Evolutionary conservation across 306 rosid genomes (phyloP), one percentile per base, ranked within the genome.

Genomic region (Luffa aegyptiaca): DNA sequence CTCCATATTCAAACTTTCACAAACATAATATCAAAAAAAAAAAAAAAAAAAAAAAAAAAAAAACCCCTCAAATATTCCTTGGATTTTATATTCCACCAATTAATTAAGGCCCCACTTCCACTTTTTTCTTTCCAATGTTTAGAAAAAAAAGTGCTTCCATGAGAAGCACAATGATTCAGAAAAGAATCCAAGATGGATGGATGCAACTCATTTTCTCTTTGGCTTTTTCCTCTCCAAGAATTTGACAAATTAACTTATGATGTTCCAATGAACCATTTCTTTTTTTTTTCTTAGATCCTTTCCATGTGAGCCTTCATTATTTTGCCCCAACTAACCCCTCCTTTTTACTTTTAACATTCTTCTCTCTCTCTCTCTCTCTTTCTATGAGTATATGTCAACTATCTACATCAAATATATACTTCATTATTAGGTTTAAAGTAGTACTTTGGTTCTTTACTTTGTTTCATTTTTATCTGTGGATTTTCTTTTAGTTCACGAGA

Each of bases 301-400:
- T 80, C 84, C 96, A 91, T 86, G 96, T 89, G 96, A 86, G 78
- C 79, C 76, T 91, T 89, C 89, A 89, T 91, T 84, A 91, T 91
- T 89, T 79, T 81, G 83, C 82, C 37, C 35, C 36, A 5, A 16
- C 42, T 59, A n/a, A 26, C 2, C 44, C 6, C 20, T 45, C 5
- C 76, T 62, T 58, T 20, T 75, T 16, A 6, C 33, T 36, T 20
- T 42, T 37, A 10, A 63, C 57, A 57, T 37, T 58, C 53, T 77
- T 59, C 26, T 78, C 81, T 61, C 33, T 66, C n/a, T 33, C 44
- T 7, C 21, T 2, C 20, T 41, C 16, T 59, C 66, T 65, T 41
- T 39, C 33, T 36, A 33, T 33, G 4, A 35, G 1, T 33, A 26
- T 16, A 64, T 64, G 39, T 68, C 51, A 41, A 65, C 72, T 26